Evolutionary conservation across 495 filamentous ascomycete species (phyloP), one percentile per base, ranked within the genome.

Genomic region (Echria macrotheca): DNA sequence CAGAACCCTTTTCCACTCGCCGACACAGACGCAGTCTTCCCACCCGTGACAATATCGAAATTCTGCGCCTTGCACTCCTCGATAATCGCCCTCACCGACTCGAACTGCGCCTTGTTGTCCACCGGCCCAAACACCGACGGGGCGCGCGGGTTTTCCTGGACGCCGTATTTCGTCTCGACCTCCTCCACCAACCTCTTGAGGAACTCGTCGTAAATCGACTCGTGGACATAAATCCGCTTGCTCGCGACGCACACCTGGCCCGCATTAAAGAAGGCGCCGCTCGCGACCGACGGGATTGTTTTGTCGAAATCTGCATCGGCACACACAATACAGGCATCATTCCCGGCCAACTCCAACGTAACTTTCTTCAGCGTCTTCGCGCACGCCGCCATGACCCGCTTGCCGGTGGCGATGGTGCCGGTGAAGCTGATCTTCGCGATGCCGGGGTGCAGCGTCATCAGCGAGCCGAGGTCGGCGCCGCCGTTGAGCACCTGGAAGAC

Each of bases 351-450:
- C 56, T 75, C 70, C 31, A 76, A 68, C 18, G 67, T 64, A 11
- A 72, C 65, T 44, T 64, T 67, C 56, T 87, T 87, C 31, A 88
- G 58, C 0, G 80, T 84, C 56, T 73, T 74, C 6, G 81, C 71
- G 55, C 73, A 78, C 33, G 69, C 72, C 12, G 69, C 77, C 72
- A 83, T 77, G 38, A 88, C 77, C 31, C 70, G 73, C 61, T 82
- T 82, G 10, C 84, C 84, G 0, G 82, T 84, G 1, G 71, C 59
- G 23, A 74, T 79, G 5, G 80, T 83, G 4, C 84, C 84, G 0
- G 83, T 87, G 63, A 88, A 87, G 46, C 67, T 76, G 58, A 86
- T 82, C 69, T 86, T 85, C 46, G 76, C 74, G 52, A 87, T 79
- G 1, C 70, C 76, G 0, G 77, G 73, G 54, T 87, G 83, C 9